Percentiles rank a stretch among this genome's conserved stretches.
phyloP scores from a whole-genome alignment of 148 eudicot species.

The Rhododendron mucronatum region DNA sequence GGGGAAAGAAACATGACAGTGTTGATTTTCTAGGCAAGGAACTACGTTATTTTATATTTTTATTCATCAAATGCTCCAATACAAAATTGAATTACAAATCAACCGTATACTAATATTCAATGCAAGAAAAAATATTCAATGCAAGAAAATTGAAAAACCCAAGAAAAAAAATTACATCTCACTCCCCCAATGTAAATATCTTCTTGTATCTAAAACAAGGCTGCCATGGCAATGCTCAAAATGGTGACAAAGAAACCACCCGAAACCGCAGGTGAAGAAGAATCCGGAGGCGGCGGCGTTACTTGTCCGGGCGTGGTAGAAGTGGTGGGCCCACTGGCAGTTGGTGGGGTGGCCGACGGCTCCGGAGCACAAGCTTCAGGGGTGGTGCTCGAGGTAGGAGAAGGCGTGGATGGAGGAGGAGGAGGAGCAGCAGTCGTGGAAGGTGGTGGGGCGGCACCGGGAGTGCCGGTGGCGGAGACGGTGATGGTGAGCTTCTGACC shows the following conservation, averaged over 20 bases:
- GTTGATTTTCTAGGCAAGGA: neutral
- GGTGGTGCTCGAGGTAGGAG: slow-evolving; percentile 5
- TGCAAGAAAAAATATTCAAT: neutral
- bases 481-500: slow-evolving; percentile 17
- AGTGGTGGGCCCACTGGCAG: neutral
- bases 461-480: slow-evolving; percentile 2
- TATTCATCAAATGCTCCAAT: neutral
- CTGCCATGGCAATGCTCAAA: neutral
- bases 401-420: slow-evolving; percentile 1
- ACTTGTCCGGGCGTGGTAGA: neutral
- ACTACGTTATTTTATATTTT: neutral
- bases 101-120: neutral
- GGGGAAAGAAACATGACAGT: neutral
- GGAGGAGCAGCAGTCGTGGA: neutral
- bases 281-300: neutral
- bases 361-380: slow-evolving; percentile 12
- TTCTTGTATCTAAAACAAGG: neutral
- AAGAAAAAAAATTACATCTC: neutral
- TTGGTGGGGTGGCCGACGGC: neutral
- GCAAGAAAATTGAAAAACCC: neutral
- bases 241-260: slow-evolving; percentile 1
- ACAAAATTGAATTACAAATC: neutral
- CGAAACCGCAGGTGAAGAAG: slow-evolving; percentile 1
- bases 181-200: neutral
- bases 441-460: slow-evolving; percentile 6